phyloP scores from a whole-genome alignment of 495 filamentous ascomycete species.

The Polyplosphaeria fusca region DNA sequence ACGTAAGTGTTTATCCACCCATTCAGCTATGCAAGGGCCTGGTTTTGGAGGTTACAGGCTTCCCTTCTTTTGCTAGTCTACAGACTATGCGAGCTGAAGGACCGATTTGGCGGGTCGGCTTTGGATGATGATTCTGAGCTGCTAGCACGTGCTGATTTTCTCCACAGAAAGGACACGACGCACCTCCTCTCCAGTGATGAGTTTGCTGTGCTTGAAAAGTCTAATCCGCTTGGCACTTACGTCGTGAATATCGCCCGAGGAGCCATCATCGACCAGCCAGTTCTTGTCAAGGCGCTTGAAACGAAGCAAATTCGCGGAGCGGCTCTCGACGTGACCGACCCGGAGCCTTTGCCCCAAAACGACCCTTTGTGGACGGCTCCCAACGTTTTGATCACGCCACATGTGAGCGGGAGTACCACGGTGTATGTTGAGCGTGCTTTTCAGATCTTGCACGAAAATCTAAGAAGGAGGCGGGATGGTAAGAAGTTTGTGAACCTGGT shows the following conservation, averaged over 20 bases:
- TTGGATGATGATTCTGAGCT: background rate
- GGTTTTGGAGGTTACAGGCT: too few species aligned
- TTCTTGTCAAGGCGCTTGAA: slow-evolving; percentile 62
- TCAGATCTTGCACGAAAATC: slow-evolving; percentile 60
- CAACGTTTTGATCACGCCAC: slow-evolving; percentile 76
- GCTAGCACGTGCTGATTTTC: background rate
- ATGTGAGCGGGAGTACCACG: slow-evolving; percentile 63
- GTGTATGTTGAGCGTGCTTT: slow-evolving; percentile 60
- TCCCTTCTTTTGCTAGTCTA: too few species aligned
- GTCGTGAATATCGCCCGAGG: slow-evolving; percentile 79
- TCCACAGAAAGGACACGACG: slow-evolving; percentile 50
- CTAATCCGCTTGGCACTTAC: slow-evolving; percentile 65
- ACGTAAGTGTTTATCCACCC: slow-evolving; percentile 48
- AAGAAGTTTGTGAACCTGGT: slow-evolving; percentile 66
- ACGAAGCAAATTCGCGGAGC: slow-evolving; percentile 58
- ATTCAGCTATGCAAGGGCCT: too few species aligned
- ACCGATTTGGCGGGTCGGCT: background rate
- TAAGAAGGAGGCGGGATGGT: slow-evolving; percentile 57
- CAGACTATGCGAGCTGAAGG: too few species aligned
- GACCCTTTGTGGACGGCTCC: slow-evolving; percentile 69
- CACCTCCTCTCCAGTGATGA: slow-evolving; percentile 62
- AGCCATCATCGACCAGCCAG: slow-evolving; percentile 65
- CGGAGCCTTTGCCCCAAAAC: slow-evolving; percentile 71
- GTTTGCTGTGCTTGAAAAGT: slow-evolving; percentile 58
- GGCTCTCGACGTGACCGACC: slow-evolving; percentile 82